Evolutionary conservation across 2,329 filamentous ascomycete species (phyloP), one percentile per base, ranked within the genome.

Genomic region (Grosmannia huntii): DNA sequence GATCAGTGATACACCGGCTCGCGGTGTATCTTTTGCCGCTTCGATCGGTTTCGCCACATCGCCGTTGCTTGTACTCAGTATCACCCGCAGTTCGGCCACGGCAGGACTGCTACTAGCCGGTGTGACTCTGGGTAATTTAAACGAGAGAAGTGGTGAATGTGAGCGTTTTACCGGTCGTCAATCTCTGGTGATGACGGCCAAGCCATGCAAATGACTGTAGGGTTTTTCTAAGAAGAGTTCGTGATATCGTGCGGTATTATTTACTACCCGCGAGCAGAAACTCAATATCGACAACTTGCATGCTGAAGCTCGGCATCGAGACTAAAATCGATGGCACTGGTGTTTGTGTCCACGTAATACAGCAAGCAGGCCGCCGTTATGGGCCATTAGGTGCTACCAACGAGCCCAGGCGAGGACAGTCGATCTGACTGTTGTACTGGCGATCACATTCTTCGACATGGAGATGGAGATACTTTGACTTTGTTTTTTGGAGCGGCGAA

Each of bases 111-210:
- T 57, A 2, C 57, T 56, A 0, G 31, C 46, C 2, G 61, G 59
- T 21, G 57, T 59, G 56, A 59, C 58, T 1, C 61, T 60, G 19
- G 83, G 65, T 0, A 89, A 72, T 1, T 82, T 78, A 61, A 77
- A 85, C 0, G 84, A 88, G 3, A 85, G 85, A 3, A 3, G 83
- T 72, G 0, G 71, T 83, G 61, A 81, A 86, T 4, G 62, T 58
- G 2, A 61, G 49, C 60, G 73, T 67, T 65, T 86, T 83, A 2
- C 70, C 66, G 0, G 83, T 86, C 16, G 78, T 83, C 54, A 87
- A 69, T 85, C 80, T 67, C 87, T 87, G 58, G 63, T 11, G 7
- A 63, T 44, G 44, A 62, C 12, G 2, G 63, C 62, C 0, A 61
- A 58, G 25, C 62, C 62, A 16, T 61, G 59, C 14, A 64, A 46